A percentile compares a stretch with the other conserved stretches of the same genome.
phyloP scores from a whole-genome alignment of 805 yeast genomes.

The Isabelozyma rhagii region DNA sequence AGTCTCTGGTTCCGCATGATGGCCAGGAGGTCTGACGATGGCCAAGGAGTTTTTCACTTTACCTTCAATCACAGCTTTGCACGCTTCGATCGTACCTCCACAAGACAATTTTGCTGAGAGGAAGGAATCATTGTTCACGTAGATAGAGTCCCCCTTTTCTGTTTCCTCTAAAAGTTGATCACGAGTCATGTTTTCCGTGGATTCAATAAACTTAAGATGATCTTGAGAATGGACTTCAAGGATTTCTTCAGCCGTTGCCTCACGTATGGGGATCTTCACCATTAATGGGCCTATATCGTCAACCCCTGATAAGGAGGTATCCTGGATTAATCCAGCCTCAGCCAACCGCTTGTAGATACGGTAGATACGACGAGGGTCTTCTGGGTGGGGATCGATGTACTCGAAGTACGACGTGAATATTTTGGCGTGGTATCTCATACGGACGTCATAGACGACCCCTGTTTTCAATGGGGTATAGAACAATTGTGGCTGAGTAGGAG shows the following conservation, averaged over 20 bases:
- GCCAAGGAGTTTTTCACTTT: conserved; percentile 89
- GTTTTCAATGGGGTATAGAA: conserved; percentile 76
- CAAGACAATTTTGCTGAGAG: conserved; percentile 87
- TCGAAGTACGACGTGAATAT: conserved; percentile 88
- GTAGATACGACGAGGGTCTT: conserved; percentile 94
- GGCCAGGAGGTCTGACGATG: conserved; percentile 98
- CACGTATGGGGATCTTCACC: conserved; percentile 87
- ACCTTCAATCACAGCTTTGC: conserved; percentile 92
- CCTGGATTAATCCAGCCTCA: conserved; percentile 86
- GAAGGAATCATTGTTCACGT: conserved; percentile 86
- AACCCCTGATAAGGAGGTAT: conserved; percentile 67
- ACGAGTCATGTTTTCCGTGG: conserved; percentile 73
- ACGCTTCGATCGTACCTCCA: conserved; percentile 97
- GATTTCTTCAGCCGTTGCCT: conserved; percentile 84
- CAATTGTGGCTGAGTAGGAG: conserved; percentile 63
- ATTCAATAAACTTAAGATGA: conserved; percentile 71
- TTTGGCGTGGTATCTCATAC: conserved; percentile 97
- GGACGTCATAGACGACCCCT: conserved; percentile 91
- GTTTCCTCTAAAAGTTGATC: conserved; percentile 78
- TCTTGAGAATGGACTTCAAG: conserved; percentile 79
- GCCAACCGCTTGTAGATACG: conserved; percentile 90
- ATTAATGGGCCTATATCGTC: conserved; percentile 82
- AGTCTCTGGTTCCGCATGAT: conserved; percentile 96
- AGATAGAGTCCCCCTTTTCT: conserved; percentile 90
- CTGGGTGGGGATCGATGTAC: conserved; percentile 98